phyloP scores from a whole-genome alignment of 2,329 filamentous ascomycete species.

The Clarireedia monteithiana region DNA sequence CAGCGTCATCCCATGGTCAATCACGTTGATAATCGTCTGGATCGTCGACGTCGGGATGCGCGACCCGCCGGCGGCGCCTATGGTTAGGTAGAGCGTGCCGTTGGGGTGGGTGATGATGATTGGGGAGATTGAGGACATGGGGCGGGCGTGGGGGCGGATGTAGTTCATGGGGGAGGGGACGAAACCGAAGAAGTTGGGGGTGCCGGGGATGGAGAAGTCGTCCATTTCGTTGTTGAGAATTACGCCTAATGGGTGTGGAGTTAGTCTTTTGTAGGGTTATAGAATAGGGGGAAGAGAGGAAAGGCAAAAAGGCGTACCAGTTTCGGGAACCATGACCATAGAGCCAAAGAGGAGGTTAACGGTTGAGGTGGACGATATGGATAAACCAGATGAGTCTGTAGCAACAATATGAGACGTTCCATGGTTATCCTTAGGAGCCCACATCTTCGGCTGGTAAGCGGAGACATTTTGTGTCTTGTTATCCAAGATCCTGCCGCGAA shows the following conservation, averaged over 20 bases:
- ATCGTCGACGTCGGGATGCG: constrained; percentile 76
- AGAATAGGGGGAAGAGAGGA: not conserved
- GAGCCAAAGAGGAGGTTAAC: constrained; percentile 83
- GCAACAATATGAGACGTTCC: constrained; percentile 69
- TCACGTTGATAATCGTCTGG: constrained; percentile 63
- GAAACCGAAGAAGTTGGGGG: constrained; percentile 77
- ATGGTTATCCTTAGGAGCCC: constrained; percentile 61
- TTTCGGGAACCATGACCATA: constrained; percentile 68
- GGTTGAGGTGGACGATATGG: constrained; percentile 77
- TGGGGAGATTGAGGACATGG: constrained; percentile 75
- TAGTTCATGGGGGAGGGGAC: constrained; percentile 74
- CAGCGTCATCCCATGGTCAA: constrained; percentile 56
- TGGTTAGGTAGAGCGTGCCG: constrained; percentile 55
- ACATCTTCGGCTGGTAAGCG: constrained; percentile 62
- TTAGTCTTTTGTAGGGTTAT: not conserved
- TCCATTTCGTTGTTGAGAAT: constrained; percentile 49
- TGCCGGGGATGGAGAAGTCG: constrained; percentile 80
- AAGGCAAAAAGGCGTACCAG: constrained; percentile 46
- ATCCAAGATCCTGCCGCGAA: constrained; percentile 64
- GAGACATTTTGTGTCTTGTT: constrained; percentile 60
- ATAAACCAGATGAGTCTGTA: constrained; percentile 64
- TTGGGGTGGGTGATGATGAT: constrained; percentile 42
- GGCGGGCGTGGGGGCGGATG: constrained; percentile 71
- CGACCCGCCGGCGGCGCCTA: constrained; percentile 73
- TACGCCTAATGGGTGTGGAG: constrained; percentile 14